Percentiles rank a stretch among this genome's conserved stretches.
Conservation (phyloP, 176 grass and related monocot species). For the Hyparrhenia diplandra region DNA sequence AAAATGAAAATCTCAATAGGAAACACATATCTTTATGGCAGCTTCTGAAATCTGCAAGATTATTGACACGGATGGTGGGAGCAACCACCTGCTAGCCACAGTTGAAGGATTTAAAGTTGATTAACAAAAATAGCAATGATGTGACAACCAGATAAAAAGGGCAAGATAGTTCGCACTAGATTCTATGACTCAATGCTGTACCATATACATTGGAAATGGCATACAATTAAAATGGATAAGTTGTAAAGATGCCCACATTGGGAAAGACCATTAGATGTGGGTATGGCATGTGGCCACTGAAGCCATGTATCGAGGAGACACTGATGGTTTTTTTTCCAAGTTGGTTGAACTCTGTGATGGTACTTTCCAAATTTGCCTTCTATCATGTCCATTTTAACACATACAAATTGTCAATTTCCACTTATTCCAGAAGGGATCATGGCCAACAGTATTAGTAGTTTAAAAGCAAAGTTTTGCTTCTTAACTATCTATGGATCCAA, state of each 20-base stretch:
- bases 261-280: background rate
- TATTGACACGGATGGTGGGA: slow-evolving; percentile 13
- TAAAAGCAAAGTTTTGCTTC: slow-evolving; percentile 14
- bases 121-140: slow-evolving; percentile 10
- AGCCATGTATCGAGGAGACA: background rate
- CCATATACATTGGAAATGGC: background rate
- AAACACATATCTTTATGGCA: slow-evolving; percentile 6
- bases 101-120: too few relatives aligned
- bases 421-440: background rate
- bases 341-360: background rate
- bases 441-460: slow-evolving; percentile 3
- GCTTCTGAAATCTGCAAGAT: slow-evolving; percentile 17
- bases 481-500: background rate
- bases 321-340: background rate
- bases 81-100: slow-evolving; percentile 1
- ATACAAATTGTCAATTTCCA: background rate
- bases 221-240: background rate
- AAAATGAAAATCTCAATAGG: background rate
- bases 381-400: background rate
- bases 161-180: slow-evolving; percentile 8
- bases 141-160: background rate
- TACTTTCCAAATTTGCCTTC: background rate
- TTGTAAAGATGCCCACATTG: background rate
- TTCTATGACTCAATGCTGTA: background rate
- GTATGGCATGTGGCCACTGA: background rate